Evolutionary conservation across 371 early-diverging fungal genomes (phyloP).

Genomic region (Actinomortierella ambigua): DNA sequence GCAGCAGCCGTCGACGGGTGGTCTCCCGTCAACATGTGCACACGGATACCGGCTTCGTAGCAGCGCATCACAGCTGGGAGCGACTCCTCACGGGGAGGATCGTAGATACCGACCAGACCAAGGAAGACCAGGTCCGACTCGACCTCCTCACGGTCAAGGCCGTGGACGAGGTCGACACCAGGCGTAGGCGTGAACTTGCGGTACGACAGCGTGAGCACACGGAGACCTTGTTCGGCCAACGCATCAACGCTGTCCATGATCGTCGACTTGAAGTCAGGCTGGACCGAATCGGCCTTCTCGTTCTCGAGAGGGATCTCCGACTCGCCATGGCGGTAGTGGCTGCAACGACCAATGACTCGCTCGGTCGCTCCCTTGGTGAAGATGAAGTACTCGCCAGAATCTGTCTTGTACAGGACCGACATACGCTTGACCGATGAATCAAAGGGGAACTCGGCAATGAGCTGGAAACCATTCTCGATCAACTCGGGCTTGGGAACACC

Average conservation of each 20-base stretch:
- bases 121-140: conserved; percentile 84
- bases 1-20: conserved; percentile 93
- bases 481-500: conserved; percentile 63
- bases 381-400: conserved; percentile 18
- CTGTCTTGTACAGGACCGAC: conserved; percentile 79
- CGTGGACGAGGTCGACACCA: conserved; percentile 43
- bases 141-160: conserved; percentile 58
- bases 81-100: conserved; percentile 87
- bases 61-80: conserved; percentile 83
- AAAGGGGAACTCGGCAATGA: conserved; percentile 83
- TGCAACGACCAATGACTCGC: conserved; percentile 66
- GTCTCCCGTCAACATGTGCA: conserved; percentile 96
- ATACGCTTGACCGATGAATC: conserved; percentile 91
- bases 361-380: conserved; percentile 81
- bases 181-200: conserved; percentile 48
- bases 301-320: conserved; percentile 38
- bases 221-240: conserved; percentile 56
- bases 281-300: conserved; percentile 21
- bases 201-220: conserved; percentile 69
- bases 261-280: conserved; percentile 9
- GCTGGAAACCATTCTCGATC: conserved; percentile 54
- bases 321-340: conserved; percentile 53
- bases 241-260: conserved; percentile 62
- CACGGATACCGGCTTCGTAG: conserved; percentile 89
- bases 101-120: conserved; percentile 93